A percentile compares a stretch with the other conserved stretches of the same genome.
Conservation (phyloP, 345 rosid species). For the Camelina laxa region DNA sequence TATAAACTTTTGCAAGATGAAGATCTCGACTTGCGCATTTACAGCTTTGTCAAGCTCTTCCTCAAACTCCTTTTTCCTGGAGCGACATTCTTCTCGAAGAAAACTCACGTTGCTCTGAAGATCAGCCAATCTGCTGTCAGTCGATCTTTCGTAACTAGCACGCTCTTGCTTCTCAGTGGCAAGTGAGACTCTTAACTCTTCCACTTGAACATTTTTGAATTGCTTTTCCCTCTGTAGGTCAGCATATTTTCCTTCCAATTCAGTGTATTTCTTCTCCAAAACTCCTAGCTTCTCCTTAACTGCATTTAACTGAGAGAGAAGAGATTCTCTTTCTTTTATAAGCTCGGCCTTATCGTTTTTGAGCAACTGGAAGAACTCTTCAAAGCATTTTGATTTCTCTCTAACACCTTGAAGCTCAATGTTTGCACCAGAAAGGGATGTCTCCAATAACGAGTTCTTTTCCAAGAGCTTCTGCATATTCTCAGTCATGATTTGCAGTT, state of each 20-base stretch:
- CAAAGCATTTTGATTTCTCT: slow-evolving; percentile 68
- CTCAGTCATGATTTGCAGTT: slow-evolving; percentile 72
- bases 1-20: slow-evolving; percentile 73
- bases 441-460: slow-evolving; percentile 60
- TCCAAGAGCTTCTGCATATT: slow-evolving; percentile 75
- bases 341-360: slow-evolving; percentile 76
- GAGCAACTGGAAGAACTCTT: slow-evolving; percentile 72
- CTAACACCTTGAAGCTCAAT: slow-evolving; percentile 75
- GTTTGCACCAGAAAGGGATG: slow-evolving; percentile 66
- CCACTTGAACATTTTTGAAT: slow-evolving; percentile 64
- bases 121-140: slow-evolving; percentile 69
- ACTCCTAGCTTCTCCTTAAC: slow-evolving; percentile 63
- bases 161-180: slow-evolving; percentile 71
- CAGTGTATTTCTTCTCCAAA: slow-evolving; percentile 69
- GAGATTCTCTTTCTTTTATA: slow-evolving; percentile 55
- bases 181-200: slow-evolving; percentile 64
- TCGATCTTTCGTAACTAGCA: slow-evolving; percentile 59
- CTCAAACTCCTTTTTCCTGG: slow-evolving; percentile 80
- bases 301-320: slow-evolving; percentile 61
- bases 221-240: slow-evolving; percentile 74
- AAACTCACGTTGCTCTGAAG: slow-evolving; percentile 68
- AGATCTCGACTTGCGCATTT: slow-evolving; percentile 80
- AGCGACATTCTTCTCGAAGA: slow-evolving; percentile 72
- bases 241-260: slow-evolving; percentile 65
- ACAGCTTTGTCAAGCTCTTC: slow-evolving; percentile 89